These are phyloP conservation scores for Turnera subulata DNA, from an alignment of 345 rosid genomes.

Conservation along the genomic window DNA sequence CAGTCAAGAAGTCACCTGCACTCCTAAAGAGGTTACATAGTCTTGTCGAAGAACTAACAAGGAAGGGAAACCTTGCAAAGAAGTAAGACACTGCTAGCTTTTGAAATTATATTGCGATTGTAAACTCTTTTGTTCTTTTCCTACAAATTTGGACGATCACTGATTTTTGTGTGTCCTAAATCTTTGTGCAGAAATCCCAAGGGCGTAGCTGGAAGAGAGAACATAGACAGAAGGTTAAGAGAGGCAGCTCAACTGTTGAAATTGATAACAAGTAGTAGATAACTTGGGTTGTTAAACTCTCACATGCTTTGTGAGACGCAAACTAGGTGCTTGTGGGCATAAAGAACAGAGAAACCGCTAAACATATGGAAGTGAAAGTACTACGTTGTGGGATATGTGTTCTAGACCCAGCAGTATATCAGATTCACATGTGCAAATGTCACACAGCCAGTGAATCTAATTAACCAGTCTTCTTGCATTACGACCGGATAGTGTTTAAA, in stretches of 20 bases:
- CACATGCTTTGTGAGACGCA: no score
- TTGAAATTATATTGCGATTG: neutral
- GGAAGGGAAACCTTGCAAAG: slow-evolving; percentile 50
- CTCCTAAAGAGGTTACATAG: slow-evolving; percentile 56
- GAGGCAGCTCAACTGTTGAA: slow-evolving; percentile 57
- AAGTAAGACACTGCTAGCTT: slow-evolving; percentile 27
- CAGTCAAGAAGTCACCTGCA: slow-evolving; percentile 49
- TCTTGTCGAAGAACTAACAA: slow-evolving; percentile 66
- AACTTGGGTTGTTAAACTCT: neutral
- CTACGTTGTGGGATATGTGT: no score
- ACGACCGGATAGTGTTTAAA: no score
- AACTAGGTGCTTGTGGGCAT: neutral
- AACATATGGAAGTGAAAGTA: no score
- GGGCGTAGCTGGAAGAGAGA: slow-evolving; percentile 36
- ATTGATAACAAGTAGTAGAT: slow-evolving; percentile 17
- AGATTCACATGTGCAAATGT: no score
- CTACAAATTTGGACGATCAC: no score
- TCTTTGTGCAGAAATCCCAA: slow-evolving; percentile 46
- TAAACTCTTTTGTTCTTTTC: no score
- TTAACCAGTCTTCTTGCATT: no score
- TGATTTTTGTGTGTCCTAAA: no score
- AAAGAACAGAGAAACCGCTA: no score
- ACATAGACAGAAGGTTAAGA: slow-evolving; percentile 50
- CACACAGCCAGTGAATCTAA: no score
- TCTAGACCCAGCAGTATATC: no score